phyloP scores from a whole-genome alignment of 2,329 filamentous ascomycete species.

The Apiospora phragmitis region DNA sequence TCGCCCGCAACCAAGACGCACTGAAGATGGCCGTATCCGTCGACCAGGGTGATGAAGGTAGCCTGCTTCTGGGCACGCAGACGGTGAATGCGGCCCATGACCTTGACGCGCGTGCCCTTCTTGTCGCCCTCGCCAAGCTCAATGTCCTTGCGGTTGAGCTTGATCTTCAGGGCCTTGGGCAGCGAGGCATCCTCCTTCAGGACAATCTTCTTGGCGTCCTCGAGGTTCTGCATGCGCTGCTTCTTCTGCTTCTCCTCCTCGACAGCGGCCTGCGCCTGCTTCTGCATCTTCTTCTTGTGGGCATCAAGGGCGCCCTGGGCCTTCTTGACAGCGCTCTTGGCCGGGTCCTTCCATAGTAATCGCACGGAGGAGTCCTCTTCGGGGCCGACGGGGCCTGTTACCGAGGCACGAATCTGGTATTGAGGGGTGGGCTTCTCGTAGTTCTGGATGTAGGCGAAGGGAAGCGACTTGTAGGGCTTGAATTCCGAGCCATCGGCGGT shows the following conservation, averaged over 20 bases:
- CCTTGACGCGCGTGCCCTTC: slow-evolving; percentile 73
- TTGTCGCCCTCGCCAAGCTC: slow-evolving; percentile 56
- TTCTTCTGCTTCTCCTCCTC: slow-evolving; percentile 72
- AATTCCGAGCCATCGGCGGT: slow-evolving; percentile 67
- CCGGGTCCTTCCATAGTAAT: slow-evolving; percentile 76
- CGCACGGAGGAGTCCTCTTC: slow-evolving; percentile 65
- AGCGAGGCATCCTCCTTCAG: slow-evolving; percentile 72
- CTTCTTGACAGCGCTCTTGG: slow-evolving; percentile 86
- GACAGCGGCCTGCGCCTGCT: slow-evolving; percentile 71
- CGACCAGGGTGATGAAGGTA: slow-evolving; percentile 82
- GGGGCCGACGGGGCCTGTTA: slow-evolving; percentile 58
- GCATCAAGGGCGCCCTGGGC: slow-evolving; percentile 71
- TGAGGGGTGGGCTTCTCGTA: slow-evolving; percentile 55
- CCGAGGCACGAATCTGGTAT: slow-evolving; percentile 70
- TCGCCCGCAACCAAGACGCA: slow-evolving; percentile 75
- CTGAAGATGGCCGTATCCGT: slow-evolving; percentile 84
- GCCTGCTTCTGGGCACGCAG: slow-evolving; percentile 80
- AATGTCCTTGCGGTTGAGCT: slow-evolving; percentile 69
- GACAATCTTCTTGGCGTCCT: slow-evolving; percentile 79
- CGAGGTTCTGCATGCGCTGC: slow-evolving; percentile 67
- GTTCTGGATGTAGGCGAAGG: slow-evolving; percentile 75
- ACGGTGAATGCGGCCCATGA: slow-evolving; percentile 81
- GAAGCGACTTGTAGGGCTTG: slow-evolving; percentile 79
- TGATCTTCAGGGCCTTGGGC: slow-evolving; percentile 73
- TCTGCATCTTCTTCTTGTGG: slow-evolving; percentile 82